Conservation (phyloP, 164 flowering plant genomes). For the Chloranthus sessilifolius region DNA sequence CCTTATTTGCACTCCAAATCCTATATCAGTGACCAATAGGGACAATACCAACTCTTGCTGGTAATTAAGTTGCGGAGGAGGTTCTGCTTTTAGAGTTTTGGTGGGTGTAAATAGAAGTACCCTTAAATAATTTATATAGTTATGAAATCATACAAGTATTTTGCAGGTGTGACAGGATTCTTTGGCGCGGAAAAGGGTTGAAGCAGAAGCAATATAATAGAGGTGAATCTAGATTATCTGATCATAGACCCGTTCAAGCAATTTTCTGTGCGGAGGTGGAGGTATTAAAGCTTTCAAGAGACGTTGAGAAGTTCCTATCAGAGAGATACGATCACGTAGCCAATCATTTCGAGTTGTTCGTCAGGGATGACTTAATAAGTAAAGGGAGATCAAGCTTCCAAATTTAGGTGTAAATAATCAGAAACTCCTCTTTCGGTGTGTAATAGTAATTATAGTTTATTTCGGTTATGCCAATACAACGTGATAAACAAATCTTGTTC, state of each 20-base stretch:
- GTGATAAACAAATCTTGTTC: no score
- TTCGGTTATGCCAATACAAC: no score
- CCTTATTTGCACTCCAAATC: no score
- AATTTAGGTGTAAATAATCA: no score
- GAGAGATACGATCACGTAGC: conserved; percentile 30
- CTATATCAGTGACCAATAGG: no score
- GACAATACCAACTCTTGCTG: no score
- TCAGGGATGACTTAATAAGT: conserved; percentile 15
- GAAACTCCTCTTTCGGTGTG: no score
- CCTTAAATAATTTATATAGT: background rate
- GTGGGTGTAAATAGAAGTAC: no score
- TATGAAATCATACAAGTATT: background rate
- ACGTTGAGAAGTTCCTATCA: conserved; percentile 24
- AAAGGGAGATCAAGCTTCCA: conserved; percentile 28
- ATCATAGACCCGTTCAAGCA: conserved; percentile 84
- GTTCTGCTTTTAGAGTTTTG: no score
- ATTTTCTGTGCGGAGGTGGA: conserved; percentile 55
- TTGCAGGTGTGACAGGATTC: conserved; percentile 84
- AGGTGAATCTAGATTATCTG: conserved; percentile 74
- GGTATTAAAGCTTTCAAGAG: conserved; percentile 20
- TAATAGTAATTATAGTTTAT: no score
- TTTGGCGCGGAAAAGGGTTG: conserved; percentile 80
- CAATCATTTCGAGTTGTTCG: conserved; percentile 16
- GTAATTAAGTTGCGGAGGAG: no score
- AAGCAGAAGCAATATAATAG: conserved; percentile 61